A percentile compares a stretch with the other conserved stretches of the same genome.
Evolutionary conservation across 495 filamentous ascomycete genomes (phyloP).

Genomic region (Aspergillus heteromorphus): DNA sequence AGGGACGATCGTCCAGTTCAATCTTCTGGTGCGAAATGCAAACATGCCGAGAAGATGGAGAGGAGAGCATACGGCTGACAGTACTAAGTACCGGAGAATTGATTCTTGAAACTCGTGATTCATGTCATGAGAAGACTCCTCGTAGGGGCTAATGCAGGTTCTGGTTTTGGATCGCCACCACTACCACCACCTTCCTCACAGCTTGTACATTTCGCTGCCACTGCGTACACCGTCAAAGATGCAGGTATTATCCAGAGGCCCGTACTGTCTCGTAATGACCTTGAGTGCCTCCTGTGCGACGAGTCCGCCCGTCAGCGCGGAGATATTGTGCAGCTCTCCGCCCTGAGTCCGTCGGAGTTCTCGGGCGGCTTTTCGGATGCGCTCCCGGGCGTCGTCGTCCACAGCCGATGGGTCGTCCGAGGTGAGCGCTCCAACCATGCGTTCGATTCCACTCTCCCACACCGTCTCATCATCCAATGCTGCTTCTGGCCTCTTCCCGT

Average conservation of each 20-base stretch:
- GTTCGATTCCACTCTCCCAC: conserved; percentile 41
- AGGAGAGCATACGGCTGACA: too few relatives aligned
- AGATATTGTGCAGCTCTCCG: conserved; percentile 89
- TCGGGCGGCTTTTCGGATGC: conserved; percentile 48
- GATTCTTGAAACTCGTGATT: neutral
- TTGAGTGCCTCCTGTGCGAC: conserved; percentile 96
- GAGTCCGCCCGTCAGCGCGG: conserved; percentile 85
- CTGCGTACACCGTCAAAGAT: conserved; percentile 87
- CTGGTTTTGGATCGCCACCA: neutral
- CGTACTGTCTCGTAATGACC: conserved; percentile 92
- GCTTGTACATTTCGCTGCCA: conserved; percentile 59
- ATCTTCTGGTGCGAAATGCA: too few relatives aligned
- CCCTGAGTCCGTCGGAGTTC: conserved; percentile 74
- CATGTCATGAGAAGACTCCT: neutral
- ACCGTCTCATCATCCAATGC: conserved; percentile 32
- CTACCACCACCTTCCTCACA: too few relatives aligned
- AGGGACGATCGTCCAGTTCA: too few relatives aligned
- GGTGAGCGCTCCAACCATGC: conserved; percentile 34
- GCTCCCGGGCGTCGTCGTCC: conserved; percentile 29
- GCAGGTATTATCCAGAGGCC: conserved; percentile 89
- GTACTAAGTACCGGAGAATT: neutral
- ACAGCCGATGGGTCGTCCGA: conserved; percentile 45
- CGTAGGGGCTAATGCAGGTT: neutral
- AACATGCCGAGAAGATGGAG: too few relatives aligned
- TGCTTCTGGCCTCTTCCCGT: conserved; percentile 11